A percentile compares a stretch with the other conserved stretches of the same genome.
phyloP scores from a whole-genome alignment of 306 rosid species.

The Notholithocarpus densiflorus region DNA sequence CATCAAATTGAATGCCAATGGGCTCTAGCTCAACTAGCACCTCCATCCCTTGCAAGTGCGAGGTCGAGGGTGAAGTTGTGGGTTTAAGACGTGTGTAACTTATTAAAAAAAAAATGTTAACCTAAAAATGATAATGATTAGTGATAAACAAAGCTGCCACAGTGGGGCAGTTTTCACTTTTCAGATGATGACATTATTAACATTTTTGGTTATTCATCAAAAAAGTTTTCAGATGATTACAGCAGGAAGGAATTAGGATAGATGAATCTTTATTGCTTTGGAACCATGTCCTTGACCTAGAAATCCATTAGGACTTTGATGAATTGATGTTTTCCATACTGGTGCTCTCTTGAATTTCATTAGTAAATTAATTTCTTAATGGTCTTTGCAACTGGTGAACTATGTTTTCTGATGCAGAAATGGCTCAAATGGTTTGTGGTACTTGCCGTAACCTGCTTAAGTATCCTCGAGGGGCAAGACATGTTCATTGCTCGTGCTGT shows the following conservation, averaged over 20 bases:
- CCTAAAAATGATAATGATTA: background rate
- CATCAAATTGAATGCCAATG: no score
- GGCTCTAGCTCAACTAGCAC: no score
- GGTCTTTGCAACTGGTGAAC: constrained; percentile 4
- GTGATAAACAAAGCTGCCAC: background rate
- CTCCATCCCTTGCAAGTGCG: no score
- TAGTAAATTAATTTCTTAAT: constrained; percentile 7
- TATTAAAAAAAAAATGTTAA: background rate
- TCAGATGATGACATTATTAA: background rate
- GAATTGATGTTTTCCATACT: background rate
- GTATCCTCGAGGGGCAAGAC: constrained; percentile 64
- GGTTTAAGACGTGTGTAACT: no score
- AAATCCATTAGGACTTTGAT: constrained; percentile 4
- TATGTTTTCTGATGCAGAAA: constrained; percentile 40
- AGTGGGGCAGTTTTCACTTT: background rate
- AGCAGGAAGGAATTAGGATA: background rate
- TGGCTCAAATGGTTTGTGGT: constrained; percentile 92
- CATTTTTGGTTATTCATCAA: background rate
- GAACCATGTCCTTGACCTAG: background rate
- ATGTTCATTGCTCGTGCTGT: constrained; percentile 83
- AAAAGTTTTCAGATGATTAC: background rate
- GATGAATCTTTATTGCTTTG: background rate
- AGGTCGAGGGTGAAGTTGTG: no score
- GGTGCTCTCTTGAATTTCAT: background rate
- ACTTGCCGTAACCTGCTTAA: constrained; percentile 76